phyloP scores from a whole-genome alignment of 2,329 filamentous ascomycete genomes.

The Ceratocystis harringtonii region DNA sequence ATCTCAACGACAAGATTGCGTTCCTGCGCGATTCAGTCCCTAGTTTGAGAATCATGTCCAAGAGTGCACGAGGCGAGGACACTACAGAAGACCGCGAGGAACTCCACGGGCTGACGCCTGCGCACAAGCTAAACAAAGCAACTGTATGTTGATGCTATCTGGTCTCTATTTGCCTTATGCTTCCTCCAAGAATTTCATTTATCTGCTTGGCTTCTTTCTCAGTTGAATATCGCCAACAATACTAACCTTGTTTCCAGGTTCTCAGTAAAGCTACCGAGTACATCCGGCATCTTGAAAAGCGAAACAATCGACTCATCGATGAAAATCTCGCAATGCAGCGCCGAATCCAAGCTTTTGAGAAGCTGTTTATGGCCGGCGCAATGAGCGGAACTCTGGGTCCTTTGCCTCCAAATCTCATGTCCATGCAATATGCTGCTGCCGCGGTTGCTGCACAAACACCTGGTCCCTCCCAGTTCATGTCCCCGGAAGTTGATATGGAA shows the following conservation, averaged over 20 bases:
- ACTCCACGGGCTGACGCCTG: conserved; percentile 64
- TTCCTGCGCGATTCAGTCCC: conserved; percentile 84
- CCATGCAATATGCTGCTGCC: conserved; percentile 32
- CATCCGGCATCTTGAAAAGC: conserved; percentile 82
- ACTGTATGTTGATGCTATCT: conserved; percentile 38
- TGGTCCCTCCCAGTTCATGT: conserved; percentile 24
- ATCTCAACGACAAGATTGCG: conserved; percentile 93
- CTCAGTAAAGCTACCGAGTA: conserved; percentile 93
- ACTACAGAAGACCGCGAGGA: conserved; percentile 63
- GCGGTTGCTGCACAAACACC: conserved; percentile 18
- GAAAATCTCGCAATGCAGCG: conserved; percentile 69
- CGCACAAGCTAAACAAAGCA: conserved; percentile 95
- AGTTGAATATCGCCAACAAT: not conserved
- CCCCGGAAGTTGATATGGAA: conserved; percentile 32
- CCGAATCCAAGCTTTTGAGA: conserved; percentile 59
- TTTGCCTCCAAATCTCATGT: conserved; percentile 38
- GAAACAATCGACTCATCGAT: conserved; percentile 65
- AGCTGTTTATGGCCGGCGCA: conserved; percentile 64
- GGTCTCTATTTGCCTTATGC: not conserved
- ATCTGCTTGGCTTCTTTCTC: not conserved
- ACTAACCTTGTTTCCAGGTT: conserved; percentile 33
- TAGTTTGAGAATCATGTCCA: conserved; percentile 70
- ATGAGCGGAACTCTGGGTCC: conserved; percentile 46
- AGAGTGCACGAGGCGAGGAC: conserved; percentile 53
- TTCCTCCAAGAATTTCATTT: not conserved